Conservation (phyloP, 1,139 yeast species). For the Sugiyamaella xylanicola region DNA sequence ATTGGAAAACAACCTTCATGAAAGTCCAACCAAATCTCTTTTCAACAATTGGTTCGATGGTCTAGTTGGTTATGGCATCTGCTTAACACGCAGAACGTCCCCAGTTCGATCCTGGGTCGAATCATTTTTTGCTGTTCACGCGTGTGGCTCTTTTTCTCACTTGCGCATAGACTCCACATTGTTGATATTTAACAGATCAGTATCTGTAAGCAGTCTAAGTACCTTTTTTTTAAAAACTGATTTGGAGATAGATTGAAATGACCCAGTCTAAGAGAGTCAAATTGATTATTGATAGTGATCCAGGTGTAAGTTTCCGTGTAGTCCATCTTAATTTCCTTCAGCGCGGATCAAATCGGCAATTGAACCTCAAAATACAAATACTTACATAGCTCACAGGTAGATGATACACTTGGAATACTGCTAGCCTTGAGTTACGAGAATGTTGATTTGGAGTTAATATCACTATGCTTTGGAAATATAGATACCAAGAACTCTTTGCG, state of each 20-base stretch:
- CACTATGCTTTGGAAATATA: slow-evolving; percentile 48
- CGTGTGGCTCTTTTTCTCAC: too few relatives aligned
- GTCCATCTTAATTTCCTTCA: too few relatives aligned
- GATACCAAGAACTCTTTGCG: slow-evolving; percentile 42
- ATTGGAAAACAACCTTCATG: background rate
- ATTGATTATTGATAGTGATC: slow-evolving; percentile 46
- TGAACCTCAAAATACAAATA: too few relatives aligned
- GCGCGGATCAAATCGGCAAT: too few relatives aligned
- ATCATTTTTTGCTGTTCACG: slow-evolving; percentile 56
- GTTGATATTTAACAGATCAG: too few relatives aligned
- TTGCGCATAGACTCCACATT: too few relatives aligned
- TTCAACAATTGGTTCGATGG: slow-evolving; percentile 64
- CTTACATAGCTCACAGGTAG: slow-evolving; percentile 33
- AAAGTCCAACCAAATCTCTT: background rate
- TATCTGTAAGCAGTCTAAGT: too few relatives aligned
- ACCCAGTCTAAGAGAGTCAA: slow-evolving; percentile 20
- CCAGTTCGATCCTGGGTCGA: slow-evolving; percentile 99
- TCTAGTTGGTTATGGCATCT: slow-evolving; percentile 99
- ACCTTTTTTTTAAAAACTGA: background rate
- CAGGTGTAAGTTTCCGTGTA: slow-evolving; percentile 44
- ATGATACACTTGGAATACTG: slow-evolving; percentile 46
- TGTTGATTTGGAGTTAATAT: slow-evolving; percentile 42
- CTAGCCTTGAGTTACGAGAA: slow-evolving; percentile 42
- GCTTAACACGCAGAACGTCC: slow-evolving; percentile 99
- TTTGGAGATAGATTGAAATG: background rate